These are phyloP conservation scores for Dissophora ornata DNA, from an alignment of 192 early-diverging fungal species.

Conservation along the genomic window DNA sequence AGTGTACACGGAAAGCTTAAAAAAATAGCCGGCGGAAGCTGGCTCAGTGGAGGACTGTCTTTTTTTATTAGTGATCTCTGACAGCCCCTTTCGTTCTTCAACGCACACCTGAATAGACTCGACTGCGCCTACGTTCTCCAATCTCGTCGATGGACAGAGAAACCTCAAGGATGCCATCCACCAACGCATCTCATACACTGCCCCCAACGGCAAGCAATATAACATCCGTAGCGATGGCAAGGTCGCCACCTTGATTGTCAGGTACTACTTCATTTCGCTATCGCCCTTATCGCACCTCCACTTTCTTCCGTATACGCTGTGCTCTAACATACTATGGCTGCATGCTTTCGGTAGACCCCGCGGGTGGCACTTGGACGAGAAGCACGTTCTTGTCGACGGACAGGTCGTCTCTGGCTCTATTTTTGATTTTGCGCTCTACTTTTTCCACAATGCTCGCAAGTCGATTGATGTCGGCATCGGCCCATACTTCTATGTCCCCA, in stretches of 20 bases:
- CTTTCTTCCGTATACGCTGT: background rate
- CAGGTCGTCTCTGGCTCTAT: conserved; percentile 91
- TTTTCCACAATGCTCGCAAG: conserved; percentile 96
- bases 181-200: conserved; percentile 85
- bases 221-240: conserved; percentile 88
- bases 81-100: background rate
- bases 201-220: conserved; percentile 92
- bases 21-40: background rate
- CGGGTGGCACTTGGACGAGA: conserved; percentile 98
- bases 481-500: conserved; percentile 98
- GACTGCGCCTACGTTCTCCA: conserved; percentile 94
- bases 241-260: conserved; percentile 88
- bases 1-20: conserved; percentile 2
- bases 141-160: conserved; percentile 86
- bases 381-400: conserved; percentile 91
- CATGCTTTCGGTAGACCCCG: conserved; percentile 71
- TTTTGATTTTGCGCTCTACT: conserved; percentile 98
- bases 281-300: background rate
- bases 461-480: conserved; percentile 84
- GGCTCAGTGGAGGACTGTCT: conserved; percentile 33
- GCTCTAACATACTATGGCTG: background rate
- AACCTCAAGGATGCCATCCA: conserved; percentile 94
- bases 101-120: conserved; percentile 90
- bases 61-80: background rate
- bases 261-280: conserved; percentile 54